These are phyloP conservation scores for Penicillium bovifimosum DNA, from an alignment of 495 filamentous ascomycete species.

Conservation along the genomic window DNA sequence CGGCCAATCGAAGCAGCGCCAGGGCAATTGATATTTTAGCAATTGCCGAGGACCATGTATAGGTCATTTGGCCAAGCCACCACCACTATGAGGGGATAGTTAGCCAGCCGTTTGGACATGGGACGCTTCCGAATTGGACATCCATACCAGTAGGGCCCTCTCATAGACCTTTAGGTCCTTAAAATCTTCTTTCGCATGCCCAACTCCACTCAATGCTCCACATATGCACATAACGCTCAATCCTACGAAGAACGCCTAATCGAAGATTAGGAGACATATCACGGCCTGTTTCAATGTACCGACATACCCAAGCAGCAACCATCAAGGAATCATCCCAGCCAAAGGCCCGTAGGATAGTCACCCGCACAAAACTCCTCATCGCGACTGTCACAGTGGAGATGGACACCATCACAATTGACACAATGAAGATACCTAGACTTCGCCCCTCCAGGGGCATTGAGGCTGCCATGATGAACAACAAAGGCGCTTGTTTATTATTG, in stretches of 20 bases:
- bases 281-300: background rate
- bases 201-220: constrained; percentile 11
- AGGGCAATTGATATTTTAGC: constrained; percentile 33
- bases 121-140: background rate
- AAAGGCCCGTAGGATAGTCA: constrained; percentile 19
- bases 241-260: constrained; percentile 8
- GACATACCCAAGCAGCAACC: constrained; percentile 20
- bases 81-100: constrained; percentile 12
- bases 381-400: constrained; percentile 15
- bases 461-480: background rate
- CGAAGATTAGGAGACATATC: background rate
- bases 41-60: constrained; percentile 24
- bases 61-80: constrained; percentile 28
- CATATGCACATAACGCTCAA: constrained; percentile 14
- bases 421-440: constrained; percentile 16
- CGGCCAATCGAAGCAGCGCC: constrained; percentile 33
- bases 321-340: constrained; percentile 29
- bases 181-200: constrained; percentile 15
- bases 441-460: constrained; percentile 7
- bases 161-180: constrained; percentile 3
- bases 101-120: background rate
- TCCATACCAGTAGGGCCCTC: constrained; percentile 12
- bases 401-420: constrained; percentile 15
- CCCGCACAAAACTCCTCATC: constrained; percentile 23
- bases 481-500: background rate